Conservation (phyloP, 176 grass and related monocot genomes). For the Dactylis glomerata region DNA sequence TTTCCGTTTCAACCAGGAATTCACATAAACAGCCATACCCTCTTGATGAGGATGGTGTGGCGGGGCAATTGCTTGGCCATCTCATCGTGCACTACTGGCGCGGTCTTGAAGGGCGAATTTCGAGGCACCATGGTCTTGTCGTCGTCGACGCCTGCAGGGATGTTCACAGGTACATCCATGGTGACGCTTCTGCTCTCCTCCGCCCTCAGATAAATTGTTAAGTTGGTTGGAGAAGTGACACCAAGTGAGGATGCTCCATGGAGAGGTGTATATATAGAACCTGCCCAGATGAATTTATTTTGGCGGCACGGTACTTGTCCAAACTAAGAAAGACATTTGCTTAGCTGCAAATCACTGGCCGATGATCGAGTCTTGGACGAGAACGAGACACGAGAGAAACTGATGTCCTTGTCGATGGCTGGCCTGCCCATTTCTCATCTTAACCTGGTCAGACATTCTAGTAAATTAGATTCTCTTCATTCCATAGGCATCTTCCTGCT, state of each 20-base stretch:
- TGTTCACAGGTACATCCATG: conserved; percentile 24
- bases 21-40: no score
- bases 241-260: no score
- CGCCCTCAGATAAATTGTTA: not conserved
- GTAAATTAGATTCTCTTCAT: no score
- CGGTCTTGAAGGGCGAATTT: not conserved
- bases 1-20: no score
- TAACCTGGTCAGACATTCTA: conserved; percentile 38
- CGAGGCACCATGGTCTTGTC: not conserved
- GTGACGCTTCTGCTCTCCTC: not conserved
- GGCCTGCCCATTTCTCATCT: not conserved
- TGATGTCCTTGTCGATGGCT: conserved; percentile 5
- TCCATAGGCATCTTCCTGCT: no score
- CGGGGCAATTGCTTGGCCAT: not conserved
- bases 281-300: not conserved
- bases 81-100: not conserved
- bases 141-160: not conserved
- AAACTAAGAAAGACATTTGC: no score
- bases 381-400: not conserved
- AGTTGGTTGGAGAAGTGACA: no score
- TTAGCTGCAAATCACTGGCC: not conserved
- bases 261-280: not conserved
- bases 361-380: not conserved
- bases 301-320: conserved; percentile 24
- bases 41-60: not conserved